Base-by-base conservation (phyloP, 2,329 filamentous ascomycete species). In the Aureobasidium sp. region DNA sequence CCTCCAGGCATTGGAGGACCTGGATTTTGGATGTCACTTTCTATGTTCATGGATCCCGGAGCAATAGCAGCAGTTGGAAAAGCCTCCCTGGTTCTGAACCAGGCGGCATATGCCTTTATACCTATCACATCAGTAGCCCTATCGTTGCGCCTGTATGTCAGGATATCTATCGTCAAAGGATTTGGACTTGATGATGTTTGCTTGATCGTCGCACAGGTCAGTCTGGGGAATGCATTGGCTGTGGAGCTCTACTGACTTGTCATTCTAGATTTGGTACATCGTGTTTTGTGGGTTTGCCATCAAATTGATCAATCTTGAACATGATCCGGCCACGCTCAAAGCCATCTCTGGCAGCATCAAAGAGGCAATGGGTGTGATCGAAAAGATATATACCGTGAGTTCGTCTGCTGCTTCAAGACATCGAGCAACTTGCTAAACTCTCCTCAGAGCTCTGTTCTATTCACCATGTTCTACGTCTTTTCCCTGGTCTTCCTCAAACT, bases 401-500 rank as follows among this genome's bases (percentile, higher is more conserved):
- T 6, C 14, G 27, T 8, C 13, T 39, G 34, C 13, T 3, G 14
- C 27, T 45, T n/a, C 5, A 5, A 29, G 6, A 2, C 4, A 21
- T 32, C 8, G 14, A 34, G 5, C 13, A 10, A 14, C 9, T 39
- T 13, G 11, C 42, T 14, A 27, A 10, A 34, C 10, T 1, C 25
- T 32, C 3, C 7, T 10, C 13, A 47, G 45, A 25, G n/a, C 11
- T 29, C 54, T 16, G 54, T 49, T 3, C 13, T 50, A 6, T 61
- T 61, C 47, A 72, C 77, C 60, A 66, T 67, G 6, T 69, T 74
- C 2, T 78, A 79, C 64, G 63, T 75, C 36, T 59, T 73, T 10
- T 70, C 74, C 0, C 72, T 76, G 64, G 71, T 76, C 61, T 64
- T 73, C 11, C 65, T 78, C 61, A 79, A 79, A 64, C 72, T 78